These are phyloP conservation scores for Kokia cookei DNA, from an alignment of 441 rosid species.

Conservation along the genomic window DNA sequence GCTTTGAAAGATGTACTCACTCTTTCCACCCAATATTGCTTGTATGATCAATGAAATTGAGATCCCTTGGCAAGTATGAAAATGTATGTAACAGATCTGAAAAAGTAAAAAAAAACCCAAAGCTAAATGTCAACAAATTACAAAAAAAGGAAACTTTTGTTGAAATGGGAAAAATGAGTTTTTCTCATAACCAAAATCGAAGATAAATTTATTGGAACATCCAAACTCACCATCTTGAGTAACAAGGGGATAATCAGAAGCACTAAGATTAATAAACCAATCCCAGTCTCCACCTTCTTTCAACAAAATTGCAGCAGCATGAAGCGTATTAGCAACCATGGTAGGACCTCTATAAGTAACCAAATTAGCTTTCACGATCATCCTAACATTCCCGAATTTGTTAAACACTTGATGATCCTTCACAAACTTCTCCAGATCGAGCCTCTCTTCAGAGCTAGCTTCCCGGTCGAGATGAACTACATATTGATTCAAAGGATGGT, in stretches of 20 bases:
- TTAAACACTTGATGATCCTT: conserved; percentile 33
- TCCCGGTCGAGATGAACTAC: conserved; percentile 86
- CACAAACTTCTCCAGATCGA: conserved; percentile 67
- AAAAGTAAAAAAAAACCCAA: neutral
- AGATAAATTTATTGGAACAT: neutral
- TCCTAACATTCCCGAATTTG: conserved; percentile 59
- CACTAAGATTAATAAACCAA: conserved; percentile 93
- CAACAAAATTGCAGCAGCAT: conserved; percentile 89
- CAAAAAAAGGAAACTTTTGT: neutral
- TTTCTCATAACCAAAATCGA: too few relatives aligned
- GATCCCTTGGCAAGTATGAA: conserved; percentile 83
- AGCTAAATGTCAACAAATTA: neutral
- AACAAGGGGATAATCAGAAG: conserved; percentile 89
- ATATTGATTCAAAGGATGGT: conserved; percentile 78
- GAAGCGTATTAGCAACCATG: conserved; percentile 93
- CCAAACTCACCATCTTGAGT: conserved; percentile 76
- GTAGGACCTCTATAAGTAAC: conserved; percentile 92
- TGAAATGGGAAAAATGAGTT: neutral
- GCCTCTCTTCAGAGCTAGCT: conserved; percentile 53
- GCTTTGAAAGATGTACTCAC: conserved; percentile 40
- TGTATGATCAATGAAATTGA: conserved; percentile 95
- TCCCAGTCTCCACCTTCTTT: conserved; percentile 84
- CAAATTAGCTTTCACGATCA: conserved; percentile 81
- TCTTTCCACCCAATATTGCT: conserved; percentile 98
- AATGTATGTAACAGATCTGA: conserved; percentile 92